Base-by-base conservation (phyloP, 176 grass and related monocot species). In the Aegilops longissima region DNA sequence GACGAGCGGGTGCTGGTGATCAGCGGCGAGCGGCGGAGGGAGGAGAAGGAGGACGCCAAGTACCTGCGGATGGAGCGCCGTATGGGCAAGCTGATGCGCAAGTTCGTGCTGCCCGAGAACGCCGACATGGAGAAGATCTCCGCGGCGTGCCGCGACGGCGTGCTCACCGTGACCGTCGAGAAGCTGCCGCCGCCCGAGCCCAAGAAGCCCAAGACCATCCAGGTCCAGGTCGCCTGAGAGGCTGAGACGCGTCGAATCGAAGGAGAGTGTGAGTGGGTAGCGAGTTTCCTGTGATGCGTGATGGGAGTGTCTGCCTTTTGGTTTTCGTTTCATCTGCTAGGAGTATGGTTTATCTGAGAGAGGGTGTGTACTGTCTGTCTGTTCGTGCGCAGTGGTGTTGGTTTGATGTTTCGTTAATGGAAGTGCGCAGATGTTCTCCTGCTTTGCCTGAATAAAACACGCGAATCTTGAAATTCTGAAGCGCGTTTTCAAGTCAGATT, bases 71-170 rank as follows among this genome's bases (percentile, higher is more conserved):
- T 94, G 90, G 95, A 97, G 83, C 77, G 95, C 3, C 86, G 88
- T 68, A 91, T 97, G 90, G 95, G 95, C 9, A 94, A 94, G 72
- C 83, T 94, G 86, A 92, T 97, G 95, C 90, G 95, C 80, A 89
- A 92, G 82, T 97, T 94, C 86, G 73, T 85, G 71, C 88, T 97
- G 1, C 95, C 88, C 3, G 88, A 92, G n/a, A 94, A 92, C 52
- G 90, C 92, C 14, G 77, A 97, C 89, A 45, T 91, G 61, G 88
- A 97, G 66, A 84, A 91, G 51, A 76, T 97, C 66, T 80, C 95
- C 4, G 92, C 95, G 0, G 80, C 83, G 38, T 94, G 82, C 89
- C 86, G 75, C 51, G 90, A 97, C 34, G 95, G 95, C 9, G 95
- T 94, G 73, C 85, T 97, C 20, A 92, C 83, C 0, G 92, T 97